Conservation (phyloP, 306 rosid species). For the Cyamopsis tetragonoloba region DNA sequence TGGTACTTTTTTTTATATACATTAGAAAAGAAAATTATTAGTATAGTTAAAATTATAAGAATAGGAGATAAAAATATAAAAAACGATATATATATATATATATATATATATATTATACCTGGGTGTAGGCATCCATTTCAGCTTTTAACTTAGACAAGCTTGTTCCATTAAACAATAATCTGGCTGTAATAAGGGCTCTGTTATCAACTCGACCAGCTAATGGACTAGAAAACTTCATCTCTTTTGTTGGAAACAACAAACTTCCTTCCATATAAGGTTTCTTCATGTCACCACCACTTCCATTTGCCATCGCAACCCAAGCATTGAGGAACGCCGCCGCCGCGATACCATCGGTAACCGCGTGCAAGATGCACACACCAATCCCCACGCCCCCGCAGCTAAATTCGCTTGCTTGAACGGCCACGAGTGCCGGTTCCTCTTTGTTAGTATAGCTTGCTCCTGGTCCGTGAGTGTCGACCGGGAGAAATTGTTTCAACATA, state of each 20-base stretch:
- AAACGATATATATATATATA: too few relatives aligned
- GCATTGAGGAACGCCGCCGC: background rate
- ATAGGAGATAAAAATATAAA: too few relatives aligned
- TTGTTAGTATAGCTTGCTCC: background rate
- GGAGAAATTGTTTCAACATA: background rate
- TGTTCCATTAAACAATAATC: too few relatives aligned
- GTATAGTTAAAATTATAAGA: too few relatives aligned
- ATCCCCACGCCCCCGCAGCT: background rate
- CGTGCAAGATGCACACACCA: background rate
- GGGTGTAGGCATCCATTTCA: too few relatives aligned
- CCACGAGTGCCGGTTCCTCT: background rate
- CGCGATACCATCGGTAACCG: slow-evolving; percentile 12
- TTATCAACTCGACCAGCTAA: background rate
- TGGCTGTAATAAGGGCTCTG: background rate
- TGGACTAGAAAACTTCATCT: background rate
- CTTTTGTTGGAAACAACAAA: background rate
- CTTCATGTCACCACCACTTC: background rate
- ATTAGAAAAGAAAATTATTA: too few relatives aligned
- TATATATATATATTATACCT: too few relatives aligned
- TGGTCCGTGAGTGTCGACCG: too few relatives aligned
- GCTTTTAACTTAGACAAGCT: too few relatives aligned
- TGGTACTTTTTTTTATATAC: too few relatives aligned
- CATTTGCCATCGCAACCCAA: background rate
- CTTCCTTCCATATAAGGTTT: background rate
- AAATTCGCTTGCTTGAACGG: background rate